These are phyloP conservation scores for Ophiostoma piceae DNA, from an alignment of 2,329 filamentous ascomycete genomes.

Conservation along the genomic window DNA sequence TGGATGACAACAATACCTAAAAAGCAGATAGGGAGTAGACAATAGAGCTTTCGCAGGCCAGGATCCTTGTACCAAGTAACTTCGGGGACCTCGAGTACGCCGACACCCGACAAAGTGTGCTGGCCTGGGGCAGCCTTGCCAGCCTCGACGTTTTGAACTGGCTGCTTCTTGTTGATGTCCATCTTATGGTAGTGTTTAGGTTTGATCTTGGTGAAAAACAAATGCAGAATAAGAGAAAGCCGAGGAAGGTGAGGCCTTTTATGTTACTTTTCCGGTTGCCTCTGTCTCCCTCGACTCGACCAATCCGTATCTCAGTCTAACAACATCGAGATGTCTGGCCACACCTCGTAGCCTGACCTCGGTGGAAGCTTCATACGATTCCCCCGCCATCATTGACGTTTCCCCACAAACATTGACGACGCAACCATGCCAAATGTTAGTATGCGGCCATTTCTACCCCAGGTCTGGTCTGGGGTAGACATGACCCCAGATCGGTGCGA, in stretches of 20 bases:
- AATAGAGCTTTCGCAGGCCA: constrained; percentile 8
- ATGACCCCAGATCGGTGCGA: background rate
- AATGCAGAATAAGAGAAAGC: too few relatives aligned
- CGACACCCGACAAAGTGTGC: background rate
- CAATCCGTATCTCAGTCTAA: background rate
- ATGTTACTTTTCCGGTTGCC: background rate
- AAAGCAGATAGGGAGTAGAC: constrained; percentile 12
- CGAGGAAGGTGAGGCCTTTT: constrained; percentile 1
- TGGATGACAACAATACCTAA: background rate
- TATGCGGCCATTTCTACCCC: background rate
- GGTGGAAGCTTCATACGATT: background rate
- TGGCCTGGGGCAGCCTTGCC: background rate
- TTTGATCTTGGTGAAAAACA: too few relatives aligned
- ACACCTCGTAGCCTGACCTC: background rate
- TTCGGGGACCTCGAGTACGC: constrained; percentile 3
- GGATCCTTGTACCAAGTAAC: constrained; percentile 15
- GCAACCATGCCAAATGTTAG: background rate
- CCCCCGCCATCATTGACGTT: background rate
- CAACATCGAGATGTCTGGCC: background rate
- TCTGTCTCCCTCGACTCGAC: background rate
- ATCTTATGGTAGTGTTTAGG: background rate
- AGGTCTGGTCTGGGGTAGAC: background rate
- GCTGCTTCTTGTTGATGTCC: constrained; percentile 8
- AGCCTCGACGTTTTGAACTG: background rate
- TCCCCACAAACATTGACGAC: background rate